A percentile compares a stretch with the other conserved stretches of the same genome.
These are phyloP conservation scores for Spathaspora arborariae DNA, from an alignment of 805 yeast genomes.

Conservation along the genomic window DNA sequence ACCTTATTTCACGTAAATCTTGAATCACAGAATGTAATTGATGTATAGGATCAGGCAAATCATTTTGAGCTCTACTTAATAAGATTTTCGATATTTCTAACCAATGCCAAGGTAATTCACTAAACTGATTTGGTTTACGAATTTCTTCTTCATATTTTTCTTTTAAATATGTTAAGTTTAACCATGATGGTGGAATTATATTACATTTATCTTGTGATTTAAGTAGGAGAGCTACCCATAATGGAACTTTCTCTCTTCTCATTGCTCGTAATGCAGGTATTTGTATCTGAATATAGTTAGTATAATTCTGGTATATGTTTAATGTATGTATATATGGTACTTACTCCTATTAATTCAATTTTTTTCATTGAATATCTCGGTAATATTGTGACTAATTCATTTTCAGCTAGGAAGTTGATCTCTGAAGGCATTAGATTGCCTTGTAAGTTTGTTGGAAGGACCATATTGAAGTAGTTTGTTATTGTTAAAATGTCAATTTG, in stretches of 20 bases:
- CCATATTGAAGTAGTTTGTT: slow-evolving; percentile 39
- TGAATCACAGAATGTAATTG: slow-evolving; percentile 68
- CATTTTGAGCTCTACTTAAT: slow-evolving; percentile 71
- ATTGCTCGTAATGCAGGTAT: slow-evolving; percentile 63
- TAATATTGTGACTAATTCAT: slow-evolving; percentile 65
- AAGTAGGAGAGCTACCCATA: slow-evolving; percentile 84
- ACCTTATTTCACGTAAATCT: slow-evolving; percentile 80
- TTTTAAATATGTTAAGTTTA: slow-evolving; percentile 51
- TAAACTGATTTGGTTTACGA: slow-evolving; percentile 52
- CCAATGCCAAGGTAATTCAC: slow-evolving; percentile 85
- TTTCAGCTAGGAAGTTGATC: slow-evolving; percentile 81
- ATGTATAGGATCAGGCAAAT: slow-evolving; percentile 69
- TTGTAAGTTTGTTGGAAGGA: slow-evolving; percentile 54
- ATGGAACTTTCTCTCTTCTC: slow-evolving; percentile 66
- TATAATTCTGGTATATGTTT: neutral
- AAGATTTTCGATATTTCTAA: slow-evolving; percentile 71
- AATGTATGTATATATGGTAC: slow-evolving; percentile 14
- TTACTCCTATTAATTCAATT: slow-evolving; percentile 61
- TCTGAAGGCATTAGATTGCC: slow-evolving; percentile 70
- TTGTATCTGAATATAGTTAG: slow-evolving; percentile 31
- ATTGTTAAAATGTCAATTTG: neutral
- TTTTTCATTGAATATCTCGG: slow-evolving; percentile 72
- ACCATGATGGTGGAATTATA: slow-evolving; percentile 85
- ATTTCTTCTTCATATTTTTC: slow-evolving; percentile 65
- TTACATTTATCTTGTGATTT: slow-evolving; percentile 84